Base-by-base conservation (phyloP, 2,329 filamentous ascomycete species). In the Cryphonectria naterciae region DNA sequence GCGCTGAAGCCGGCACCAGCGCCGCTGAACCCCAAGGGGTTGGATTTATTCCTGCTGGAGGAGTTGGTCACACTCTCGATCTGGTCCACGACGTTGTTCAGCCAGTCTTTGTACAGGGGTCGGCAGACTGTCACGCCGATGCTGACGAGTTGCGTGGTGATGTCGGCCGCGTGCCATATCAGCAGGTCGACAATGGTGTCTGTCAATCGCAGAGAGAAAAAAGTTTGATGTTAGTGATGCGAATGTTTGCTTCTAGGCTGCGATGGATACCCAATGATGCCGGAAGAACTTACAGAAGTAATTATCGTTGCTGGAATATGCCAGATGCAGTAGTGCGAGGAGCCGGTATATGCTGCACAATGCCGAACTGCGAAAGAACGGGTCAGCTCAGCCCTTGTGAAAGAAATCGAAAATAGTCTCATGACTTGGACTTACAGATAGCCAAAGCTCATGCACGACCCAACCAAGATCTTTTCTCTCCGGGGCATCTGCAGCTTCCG, bases 381-480 rank as follows among this genome's bases (percentile, higher is more conserved):
- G 28, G 22, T 17, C 25, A 39, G 25, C 35, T 67, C 37, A 63
- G 37, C 19, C 4, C 2, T 37, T 19, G 25, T n/a, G 62, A 22
- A 15, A 39, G 25, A 35, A 43, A 63, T 4, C 0, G 6, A 8
- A 8, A 7, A 17, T 11, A 60, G 13, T 11, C 56, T 1, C 28
- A 39, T 7, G 35, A 6, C 4, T 1, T 13, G n/a, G 5, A 64
- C 71, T 67, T 35, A 70, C 71, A 73, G n/a, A 17, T 73, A 73
- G 2, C 62, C 64, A 39, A 73, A 46, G 13, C 71, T 73, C 71
- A 73, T 73, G 41, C 71, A 71, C 19, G 66, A 63, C 11, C 71
- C 71, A 6, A 73, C 68, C 41, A 73, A 19, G 3, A 73, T 71
- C 62, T 71, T 71, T 41, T 73, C 71, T n/a, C 66, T 65, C 63